phyloP scores from a whole-genome alignment of 2,329 filamentous ascomycete genomes.

The Neurospora sp. region DNA sequence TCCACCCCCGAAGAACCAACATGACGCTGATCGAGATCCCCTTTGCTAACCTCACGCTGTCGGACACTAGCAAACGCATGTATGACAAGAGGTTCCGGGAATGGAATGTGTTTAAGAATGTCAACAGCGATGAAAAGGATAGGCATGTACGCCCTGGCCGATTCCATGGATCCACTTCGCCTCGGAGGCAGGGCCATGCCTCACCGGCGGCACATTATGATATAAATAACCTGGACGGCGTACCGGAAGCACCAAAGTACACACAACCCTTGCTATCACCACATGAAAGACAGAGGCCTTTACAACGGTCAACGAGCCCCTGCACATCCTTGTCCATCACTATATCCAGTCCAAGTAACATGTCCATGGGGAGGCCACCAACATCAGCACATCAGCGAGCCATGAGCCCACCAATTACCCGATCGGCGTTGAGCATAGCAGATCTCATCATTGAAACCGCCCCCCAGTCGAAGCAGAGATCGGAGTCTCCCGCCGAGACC shows the following conservation, averaged over 20 bases:
- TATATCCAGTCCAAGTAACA: not conserved
- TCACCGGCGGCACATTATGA: not conserved
- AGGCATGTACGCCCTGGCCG: conserved; percentile 7
- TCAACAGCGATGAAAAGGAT: conserved; percentile 15
- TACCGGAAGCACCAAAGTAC: not conserved
- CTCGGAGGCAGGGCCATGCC: not conserved
- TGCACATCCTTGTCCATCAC: not conserved
- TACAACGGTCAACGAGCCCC: not conserved
- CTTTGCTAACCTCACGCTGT: conserved; percentile 1
- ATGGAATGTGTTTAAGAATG: conserved; percentile 20
- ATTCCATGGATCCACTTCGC: conserved; percentile 1
- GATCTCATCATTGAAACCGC: conserved; percentile 10
- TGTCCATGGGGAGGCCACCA: not conserved
- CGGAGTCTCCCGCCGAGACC: not conserved
- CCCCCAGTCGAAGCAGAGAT: not conserved
- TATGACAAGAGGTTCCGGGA: conserved; percentile 20
- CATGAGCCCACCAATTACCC: not conserved
- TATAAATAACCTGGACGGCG: not conserved
- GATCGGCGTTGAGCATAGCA: conserved; percentile 11
- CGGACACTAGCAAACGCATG: conserved; percentile 17
- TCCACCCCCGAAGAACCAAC: not conserved
- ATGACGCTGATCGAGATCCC: conserved; percentile 16
- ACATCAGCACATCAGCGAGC: not conserved
- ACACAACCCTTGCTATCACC: not conserved
- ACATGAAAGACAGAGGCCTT: not conserved